Base-by-base conservation (phyloP, 768 basidiomycete genomes). In the Kwoniella bestiolae region DNA sequence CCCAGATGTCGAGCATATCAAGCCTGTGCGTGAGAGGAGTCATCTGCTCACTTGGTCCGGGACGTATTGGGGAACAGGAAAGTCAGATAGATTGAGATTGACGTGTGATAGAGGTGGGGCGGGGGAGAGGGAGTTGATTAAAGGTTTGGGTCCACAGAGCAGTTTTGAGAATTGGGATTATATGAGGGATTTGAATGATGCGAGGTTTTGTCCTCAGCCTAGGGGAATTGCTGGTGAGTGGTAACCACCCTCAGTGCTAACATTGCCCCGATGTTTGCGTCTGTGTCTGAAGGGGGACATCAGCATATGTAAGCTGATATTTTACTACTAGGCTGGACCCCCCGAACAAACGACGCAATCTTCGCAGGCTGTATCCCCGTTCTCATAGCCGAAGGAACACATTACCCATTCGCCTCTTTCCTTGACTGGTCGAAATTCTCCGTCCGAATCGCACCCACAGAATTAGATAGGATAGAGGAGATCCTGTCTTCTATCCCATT, bases 351-450 rank as follows among this genome's bases (percentile, higher is more conserved):
- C 68, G 82, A 83, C 56, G 81, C 81, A 18, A 81, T 83, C 49
- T 83, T 79, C 66, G 80, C 82, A 23, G 83, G 83, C 41, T 83
- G 83, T 68, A 83, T 83, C 29, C 82, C 83, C 18, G 81, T 83
- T 41, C 73, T 83, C 47, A 77, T 81, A 50, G 79, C 82, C 67
- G 82, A 83, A 67, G 79, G 79, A 5, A 74, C 81, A 5, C 74
- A 82, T 63, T 80, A 77, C 72, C 83, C 83, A 16, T 83, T 79
- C 71, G 78, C 78, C 34, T 77, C 80, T 60, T 74, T 82, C 57
- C 70, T 83, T 59, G 82, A 83, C 66, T 83, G 82, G 75, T 78
- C 80, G 23, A 79, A 78, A 56, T 80, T 83, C 73, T 82, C 81
- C 21, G 71, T 83, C 34, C 70, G 77, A 31, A 72, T 83, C 31